Percentiles rank a stretch among this genome's conserved stretches.
These are phyloP conservation scores for Paspalum vaginatum DNA, from an alignment of 176 grass and related monocot species.

Conservation along the genomic window DNA sequence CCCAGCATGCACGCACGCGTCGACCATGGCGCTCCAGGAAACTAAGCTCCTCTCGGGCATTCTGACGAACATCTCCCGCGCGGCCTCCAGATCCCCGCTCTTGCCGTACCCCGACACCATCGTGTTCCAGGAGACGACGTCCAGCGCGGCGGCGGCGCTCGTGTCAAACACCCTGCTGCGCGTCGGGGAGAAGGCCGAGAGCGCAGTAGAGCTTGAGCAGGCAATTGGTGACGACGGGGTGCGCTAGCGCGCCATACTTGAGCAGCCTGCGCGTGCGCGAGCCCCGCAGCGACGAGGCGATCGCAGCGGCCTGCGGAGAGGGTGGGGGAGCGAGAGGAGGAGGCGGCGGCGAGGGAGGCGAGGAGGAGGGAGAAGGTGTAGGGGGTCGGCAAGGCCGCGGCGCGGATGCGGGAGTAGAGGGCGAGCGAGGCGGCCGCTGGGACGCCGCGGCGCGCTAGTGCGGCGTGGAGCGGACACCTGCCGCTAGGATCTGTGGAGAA, in stretches of 20 bases:
- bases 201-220: conserved; percentile 64
- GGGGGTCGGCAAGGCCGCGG: conserved; percentile 35
- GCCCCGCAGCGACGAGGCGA: conserved; percentile 9
- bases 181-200: conserved; percentile 38
- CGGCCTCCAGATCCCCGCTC: conserved; percentile 36
- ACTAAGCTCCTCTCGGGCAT: conserved; percentile 59
- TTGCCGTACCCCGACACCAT: conserved; percentile 58
- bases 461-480: conserved; percentile 43
- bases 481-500: conserved; percentile 29
- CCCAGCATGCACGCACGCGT: conserved; percentile 36
- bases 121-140: conserved; percentile 65
- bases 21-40: conserved; percentile 64
- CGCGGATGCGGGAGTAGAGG: conserved; percentile 63
- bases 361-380: conserved; percentile 65
- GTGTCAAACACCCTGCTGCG: conserved; percentile 57
- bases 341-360: conserved; percentile 23
- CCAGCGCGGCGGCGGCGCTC: conserved; percentile 16
- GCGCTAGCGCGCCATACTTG: conserved; percentile 55
- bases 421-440: conserved; percentile 36
- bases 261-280: conserved; percentile 57
- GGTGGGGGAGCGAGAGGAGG: background rate
- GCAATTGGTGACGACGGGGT: conserved; percentile 64
- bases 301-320: background rate
- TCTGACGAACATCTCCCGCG: conserved; percentile 52
- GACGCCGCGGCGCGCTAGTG: conserved; percentile 41